These are phyloP conservation scores for Arthrocladium fulminans DNA, from an alignment of 2,329 filamentous ascomycete genomes.

Conservation along the genomic window DNA sequence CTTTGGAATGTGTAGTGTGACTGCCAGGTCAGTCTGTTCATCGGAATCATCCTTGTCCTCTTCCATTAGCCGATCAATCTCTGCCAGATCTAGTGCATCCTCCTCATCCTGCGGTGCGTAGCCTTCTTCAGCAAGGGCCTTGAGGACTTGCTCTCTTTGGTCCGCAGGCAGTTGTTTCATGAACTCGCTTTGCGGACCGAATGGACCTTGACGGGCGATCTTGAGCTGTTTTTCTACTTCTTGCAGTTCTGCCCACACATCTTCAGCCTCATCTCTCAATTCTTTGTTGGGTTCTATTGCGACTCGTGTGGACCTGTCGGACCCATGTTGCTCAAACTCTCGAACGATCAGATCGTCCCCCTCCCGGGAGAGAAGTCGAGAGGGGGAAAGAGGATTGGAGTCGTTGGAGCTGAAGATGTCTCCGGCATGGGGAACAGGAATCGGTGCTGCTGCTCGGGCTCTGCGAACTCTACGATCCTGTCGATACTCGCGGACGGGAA, in stretches of 20 bases:
- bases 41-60: conserved; percentile 14
- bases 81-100: conserved; percentile 33
- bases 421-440: background rate
- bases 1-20: conserved; percentile 28
- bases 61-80: conserved; percentile 30
- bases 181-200: conserved; percentile 35
- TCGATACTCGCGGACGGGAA: conserved; percentile 16
- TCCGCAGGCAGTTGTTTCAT: conserved; percentile 35
- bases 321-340: conserved; percentile 36
- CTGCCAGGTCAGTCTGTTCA: conserved; percentile 21
- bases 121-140: conserved; percentile 35
- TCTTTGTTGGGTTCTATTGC: conserved; percentile 34
- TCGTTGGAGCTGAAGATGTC: background rate
- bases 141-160: conserved; percentile 33
- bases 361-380: background rate
- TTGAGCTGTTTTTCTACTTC: conserved; percentile 34
- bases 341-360: conserved; percentile 31
- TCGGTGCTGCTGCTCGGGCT: background rate
- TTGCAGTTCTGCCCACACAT: conserved; percentile 31
- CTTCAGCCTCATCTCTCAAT: conserved; percentile 30
- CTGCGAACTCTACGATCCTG: conserved; percentile 14
- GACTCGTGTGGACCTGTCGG: conserved; percentile 28
- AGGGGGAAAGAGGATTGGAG: background rate
- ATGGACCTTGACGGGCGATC: conserved; percentile 34
- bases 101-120: conserved; percentile 25